Conservation (phyloP, 225 moss, liverwort and hornwort genomes). For the Antitrichia curtipendula region DNA sequence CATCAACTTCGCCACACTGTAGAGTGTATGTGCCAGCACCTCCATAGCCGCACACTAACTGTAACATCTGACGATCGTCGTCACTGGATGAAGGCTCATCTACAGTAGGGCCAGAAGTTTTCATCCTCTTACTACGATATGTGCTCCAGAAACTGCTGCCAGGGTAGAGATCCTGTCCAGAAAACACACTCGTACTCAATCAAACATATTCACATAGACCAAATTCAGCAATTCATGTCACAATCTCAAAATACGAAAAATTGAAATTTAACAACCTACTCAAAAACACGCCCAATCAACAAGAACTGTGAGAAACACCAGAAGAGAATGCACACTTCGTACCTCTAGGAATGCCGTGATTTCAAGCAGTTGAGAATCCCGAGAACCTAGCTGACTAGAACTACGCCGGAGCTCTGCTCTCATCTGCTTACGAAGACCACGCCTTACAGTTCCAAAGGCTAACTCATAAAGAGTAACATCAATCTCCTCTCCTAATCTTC, state of each 20-base stretch:
- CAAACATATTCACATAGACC: background rate
- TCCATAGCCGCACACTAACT: constrained; percentile 16
- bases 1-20: constrained; percentile 96
- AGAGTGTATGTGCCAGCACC: constrained; percentile 20
- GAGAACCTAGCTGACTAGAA: constrained; percentile 41
- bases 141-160: constrained; percentile 87
- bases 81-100: constrained; percentile 31
- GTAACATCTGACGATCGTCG: constrained; percentile 5
- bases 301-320: background rate
- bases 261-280: background rate
- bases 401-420: constrained; percentile 71
- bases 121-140: constrained; percentile 29
- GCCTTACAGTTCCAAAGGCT: constrained; percentile 79
- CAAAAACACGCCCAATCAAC: background rate
- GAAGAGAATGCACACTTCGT: background rate
- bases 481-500: constrained; percentile 91
- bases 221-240: background rate
- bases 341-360: constrained; percentile 71
- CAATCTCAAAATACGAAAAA: background rate
- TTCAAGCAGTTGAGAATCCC: constrained; percentile 74
- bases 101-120: background rate
- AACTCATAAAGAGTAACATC: constrained; percentile 70
- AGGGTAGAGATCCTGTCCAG: constrained; percentile 48
- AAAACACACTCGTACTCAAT: background rate
- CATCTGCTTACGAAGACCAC: constrained; percentile 66